Evolutionary conservation across 2,329 filamentous ascomycete genomes (phyloP).

Genomic region (Talaromyces sp.): DNA sequence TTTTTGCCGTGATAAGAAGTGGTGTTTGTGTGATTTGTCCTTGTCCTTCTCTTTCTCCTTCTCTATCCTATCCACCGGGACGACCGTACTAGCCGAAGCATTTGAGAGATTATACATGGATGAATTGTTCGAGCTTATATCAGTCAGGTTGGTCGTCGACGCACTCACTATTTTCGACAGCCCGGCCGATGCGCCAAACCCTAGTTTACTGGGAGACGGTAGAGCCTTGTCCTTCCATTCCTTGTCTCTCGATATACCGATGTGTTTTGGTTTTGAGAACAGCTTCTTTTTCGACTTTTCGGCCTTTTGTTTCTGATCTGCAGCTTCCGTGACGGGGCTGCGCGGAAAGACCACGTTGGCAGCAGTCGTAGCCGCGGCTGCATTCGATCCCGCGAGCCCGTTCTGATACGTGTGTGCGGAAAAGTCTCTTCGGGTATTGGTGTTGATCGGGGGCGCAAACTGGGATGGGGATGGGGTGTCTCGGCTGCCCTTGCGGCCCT

Average conservation of each 20-base stretch:
- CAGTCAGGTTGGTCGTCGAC: constrained; percentile 55
- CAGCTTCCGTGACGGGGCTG: constrained; percentile 19
- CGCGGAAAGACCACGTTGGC: constrained; percentile 58
- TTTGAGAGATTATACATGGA: constrained; percentile 58
- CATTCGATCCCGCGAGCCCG: constrained; percentile 44
- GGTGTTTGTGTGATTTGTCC: constrained; percentile 49
- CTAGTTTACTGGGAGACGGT: constrained; percentile 55
- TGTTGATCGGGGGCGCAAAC: constrained; percentile 19
- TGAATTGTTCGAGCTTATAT: constrained; percentile 48
- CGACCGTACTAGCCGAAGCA: constrained; percentile 56
- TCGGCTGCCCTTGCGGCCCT: constrained; percentile 25
- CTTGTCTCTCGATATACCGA: constrained; percentile 56
- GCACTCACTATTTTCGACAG: constrained; percentile 52
- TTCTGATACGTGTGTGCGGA: constrained; percentile 41
- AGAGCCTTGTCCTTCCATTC: constrained; percentile 48
- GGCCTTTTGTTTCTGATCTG: constrained; percentile 45
- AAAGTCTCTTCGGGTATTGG: constrained; percentile 15
- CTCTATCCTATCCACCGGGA: constrained; percentile 43
- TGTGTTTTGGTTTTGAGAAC: constrained; percentile 59
- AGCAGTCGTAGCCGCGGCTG: constrained; percentile 54
- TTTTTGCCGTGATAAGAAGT: constrained; percentile 61
- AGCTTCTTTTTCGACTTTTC: constrained; percentile 64
- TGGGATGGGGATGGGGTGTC: constrained; percentile 29
- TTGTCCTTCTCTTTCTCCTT: constrained; percentile 37
- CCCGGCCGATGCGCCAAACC: constrained; percentile 45